Evolutionary conservation across 768 basidiomycete genomes (phyloP), one percentile per base, ranked within the genome.

Genomic region (Mycena kentingensis): DNA sequence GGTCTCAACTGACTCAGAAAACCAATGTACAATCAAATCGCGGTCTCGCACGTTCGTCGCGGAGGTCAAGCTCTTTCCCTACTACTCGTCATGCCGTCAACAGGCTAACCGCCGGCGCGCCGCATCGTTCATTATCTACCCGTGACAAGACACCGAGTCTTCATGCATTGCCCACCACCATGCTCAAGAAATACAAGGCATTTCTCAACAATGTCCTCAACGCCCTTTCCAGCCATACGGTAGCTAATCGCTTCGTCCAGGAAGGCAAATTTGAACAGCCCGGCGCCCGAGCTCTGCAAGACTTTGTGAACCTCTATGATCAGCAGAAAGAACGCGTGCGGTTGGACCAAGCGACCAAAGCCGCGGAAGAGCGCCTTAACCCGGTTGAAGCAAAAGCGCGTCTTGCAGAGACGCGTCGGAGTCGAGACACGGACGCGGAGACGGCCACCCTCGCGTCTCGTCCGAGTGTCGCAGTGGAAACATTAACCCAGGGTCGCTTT

Each of bases 151-250:
- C n/a, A n/a, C n/a, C n/a, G n/a, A 18, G 11, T 19, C 36, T 37
- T 49, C 50, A 19, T n/a, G n/a, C 67, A 11, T 10, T 19, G 7
- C 18, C 38, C 43, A 18, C 27, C 45, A 51, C 19, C 22, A 58
- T 58, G 57, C 39, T 58, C 15, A 58, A 58, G 29, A 54, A 54
- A 21, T 58, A 58, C 49, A 54, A 51, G 39, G 49, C 48, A 12
- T 58, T 58, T 24, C 29, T 58, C 52, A 53, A 51, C 19, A 58
- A 58, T 54, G 57, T 58, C 13, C 5, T 46, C 41, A 12, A 10
- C 18, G 5, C 12, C 12, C n/a, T 6, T 24, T 7, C 12, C 18
- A 37, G 10, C 18, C 12, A 10, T 7, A 11, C 7, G 10, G 7
- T 19, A 37, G 24, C 3, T 5, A 3, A 11, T 41, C 8, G 39